A percentile compares a stretch with the other conserved stretches of the same genome.
Evolutionary conservation across 345 rosid species (phyloP).

Genomic region (Rhodomyrtus tomentosa): DNA sequence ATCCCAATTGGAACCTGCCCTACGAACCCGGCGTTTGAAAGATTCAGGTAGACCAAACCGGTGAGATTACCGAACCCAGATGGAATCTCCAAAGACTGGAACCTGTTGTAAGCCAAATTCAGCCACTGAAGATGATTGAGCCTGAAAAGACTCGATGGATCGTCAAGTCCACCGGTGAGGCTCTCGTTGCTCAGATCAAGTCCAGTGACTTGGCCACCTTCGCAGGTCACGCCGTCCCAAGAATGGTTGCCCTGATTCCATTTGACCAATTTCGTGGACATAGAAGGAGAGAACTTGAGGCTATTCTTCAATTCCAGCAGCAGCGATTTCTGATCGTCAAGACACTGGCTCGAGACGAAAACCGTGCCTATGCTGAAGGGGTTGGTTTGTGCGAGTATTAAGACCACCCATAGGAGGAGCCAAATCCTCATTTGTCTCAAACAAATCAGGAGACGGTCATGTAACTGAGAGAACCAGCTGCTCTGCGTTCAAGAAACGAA

Average conservation of each 20-base stretch:
- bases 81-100: slow-evolving; percentile 14
- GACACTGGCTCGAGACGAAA: slow-evolving; percentile 19
- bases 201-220: slow-evolving; percentile 6
- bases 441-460: background rate
- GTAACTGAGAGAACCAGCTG: accelerated
- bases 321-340: slow-evolving; percentile 8
- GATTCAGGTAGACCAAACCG: slow-evolving; percentile 16
- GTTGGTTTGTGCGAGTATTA: background rate
- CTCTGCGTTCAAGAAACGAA: background rate
- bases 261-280: slow-evolving; percentile 2
- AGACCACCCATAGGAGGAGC: slow-evolving; percentile 6
- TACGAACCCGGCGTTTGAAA: slow-evolving; percentile 27
- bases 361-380: background rate
- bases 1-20: slow-evolving; percentile 27
- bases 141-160: slow-evolving; percentile 15
- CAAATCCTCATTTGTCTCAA: slow-evolving; percentile 4
- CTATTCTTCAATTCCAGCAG: slow-evolving; percentile 14
- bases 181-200: slow-evolving; percentile 25
- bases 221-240: slow-evolving; percentile 31
- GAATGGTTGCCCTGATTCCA: slow-evolving; percentile 15
- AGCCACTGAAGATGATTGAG: slow-evolving; percentile 22
- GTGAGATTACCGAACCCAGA: slow-evolving; percentile 13
- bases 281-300: slow-evolving; percentile 1
- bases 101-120: slow-evolving; percentile 24
- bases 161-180: slow-evolving; percentile 10